Conservation (phyloP, 805 yeast genomes). For the Candida coquimbonensis region DNA sequence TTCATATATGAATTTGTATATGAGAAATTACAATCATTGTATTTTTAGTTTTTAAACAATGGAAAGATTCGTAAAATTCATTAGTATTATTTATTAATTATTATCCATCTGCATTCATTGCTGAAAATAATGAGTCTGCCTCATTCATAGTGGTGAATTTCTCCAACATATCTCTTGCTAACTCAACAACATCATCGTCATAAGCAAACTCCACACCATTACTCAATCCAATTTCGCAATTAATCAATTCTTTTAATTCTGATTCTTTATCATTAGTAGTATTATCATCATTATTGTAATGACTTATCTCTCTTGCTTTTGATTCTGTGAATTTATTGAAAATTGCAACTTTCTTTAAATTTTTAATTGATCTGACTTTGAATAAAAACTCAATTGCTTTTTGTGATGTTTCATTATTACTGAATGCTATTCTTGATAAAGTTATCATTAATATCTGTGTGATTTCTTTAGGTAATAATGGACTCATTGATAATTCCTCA, state of each 20-base stretch:
- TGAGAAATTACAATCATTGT: not conserved
- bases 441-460: slow-evolving; percentile 41
- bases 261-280: slow-evolving; percentile 2
- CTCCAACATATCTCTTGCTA: slow-evolving; percentile 66
- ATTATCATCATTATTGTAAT: slow-evolving; percentile 23
- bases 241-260: slow-evolving; percentile 20
- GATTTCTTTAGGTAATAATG: slow-evolving; percentile 25
- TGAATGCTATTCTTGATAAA: slow-evolving; percentile 47
- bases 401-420: slow-evolving; percentile 33
- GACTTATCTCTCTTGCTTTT: slow-evolving; percentile 32
- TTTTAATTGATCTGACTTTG: slow-evolving; percentile 27
- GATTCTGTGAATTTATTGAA: slow-evolving; percentile 41
- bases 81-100: not conserved
- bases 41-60: not conserved
- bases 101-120: slow-evolving; percentile 35
- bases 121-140: slow-evolving; percentile 64
- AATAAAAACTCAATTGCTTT: slow-evolving; percentile 33
- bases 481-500: slow-evolving; percentile 8
- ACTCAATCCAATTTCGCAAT: slow-evolving; percentile 35
- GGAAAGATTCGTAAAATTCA: not conserved
- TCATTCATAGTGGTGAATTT: slow-evolving; percentile 67
- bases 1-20: too few relatives aligned
- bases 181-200: slow-evolving; percentile 54
- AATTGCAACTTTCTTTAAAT: slow-evolving; percentile 18
- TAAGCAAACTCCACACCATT: slow-evolving; percentile 60